Evolutionary conservation across 2,329 filamentous ascomycete genomes (phyloP).

Genomic region (Cladophialophora yegresii): DNA sequence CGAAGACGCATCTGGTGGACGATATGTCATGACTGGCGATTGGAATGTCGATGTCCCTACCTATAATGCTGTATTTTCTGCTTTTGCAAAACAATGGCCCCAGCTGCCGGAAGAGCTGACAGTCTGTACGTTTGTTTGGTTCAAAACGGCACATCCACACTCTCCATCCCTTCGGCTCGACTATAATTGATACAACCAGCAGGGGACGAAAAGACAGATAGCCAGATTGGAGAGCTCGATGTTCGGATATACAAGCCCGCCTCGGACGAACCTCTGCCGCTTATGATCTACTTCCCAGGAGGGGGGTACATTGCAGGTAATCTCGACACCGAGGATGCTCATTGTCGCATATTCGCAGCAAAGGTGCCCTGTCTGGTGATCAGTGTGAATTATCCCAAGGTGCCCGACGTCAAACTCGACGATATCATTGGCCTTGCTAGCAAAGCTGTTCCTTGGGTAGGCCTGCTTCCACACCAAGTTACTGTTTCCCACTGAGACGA

Average conservation of each 20-base stretch:
- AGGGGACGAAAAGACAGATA: slow-evolving; percentile 31
- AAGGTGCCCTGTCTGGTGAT: slow-evolving; percentile 41
- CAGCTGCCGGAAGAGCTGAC: slow-evolving; percentile 24
- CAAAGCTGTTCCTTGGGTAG: slow-evolving; percentile 27
- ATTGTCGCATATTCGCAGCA: slow-evolving; percentile 41
- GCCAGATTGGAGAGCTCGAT: slow-evolving; percentile 20
- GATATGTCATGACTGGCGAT: slow-evolving; percentile 31
- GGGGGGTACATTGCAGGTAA: slow-evolving; percentile 43
- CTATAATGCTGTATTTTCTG: slow-evolving; percentile 30
- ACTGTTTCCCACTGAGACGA: neutral
- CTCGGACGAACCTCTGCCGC: slow-evolving; percentile 36
- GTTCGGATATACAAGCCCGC: slow-evolving; percentile 35
- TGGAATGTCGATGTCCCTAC: slow-evolving; percentile 28
- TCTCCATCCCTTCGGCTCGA: neutral
- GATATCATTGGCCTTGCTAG: slow-evolving; percentile 27
- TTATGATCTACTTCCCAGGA: slow-evolving; percentile 44
- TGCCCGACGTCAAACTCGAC: slow-evolving; percentile 29
- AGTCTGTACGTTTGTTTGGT: slow-evolving; percentile 29
- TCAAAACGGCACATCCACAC: neutral
- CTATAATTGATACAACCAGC: neutral
- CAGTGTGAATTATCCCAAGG: slow-evolving; percentile 41
- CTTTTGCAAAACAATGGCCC: slow-evolving; percentile 30
- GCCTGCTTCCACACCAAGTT: neutral
- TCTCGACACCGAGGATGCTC: slow-evolving; percentile 42
- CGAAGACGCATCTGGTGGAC: slow-evolving; percentile 30